phyloP scores from a whole-genome alignment of 371 early-diverging fungal species.

The Circinella umbellata region DNA sequence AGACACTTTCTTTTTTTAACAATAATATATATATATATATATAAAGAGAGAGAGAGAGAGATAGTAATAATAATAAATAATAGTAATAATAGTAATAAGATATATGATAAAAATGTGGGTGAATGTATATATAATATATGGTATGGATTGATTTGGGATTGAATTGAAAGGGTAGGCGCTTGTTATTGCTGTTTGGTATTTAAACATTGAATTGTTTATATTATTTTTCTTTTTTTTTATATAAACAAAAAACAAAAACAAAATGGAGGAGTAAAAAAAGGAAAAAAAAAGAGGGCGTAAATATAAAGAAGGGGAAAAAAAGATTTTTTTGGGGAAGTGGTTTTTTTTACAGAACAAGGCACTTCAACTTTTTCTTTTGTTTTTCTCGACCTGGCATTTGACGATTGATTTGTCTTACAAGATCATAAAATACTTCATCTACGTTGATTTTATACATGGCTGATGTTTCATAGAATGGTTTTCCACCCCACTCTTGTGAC shows the following conservation, averaged over 20 bases:
- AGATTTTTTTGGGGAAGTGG: not conserved
- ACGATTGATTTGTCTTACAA: slow-evolving; percentile 63
- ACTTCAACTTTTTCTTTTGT: slow-evolving; percentile 41
- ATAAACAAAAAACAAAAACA: not conserved
- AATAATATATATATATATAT: too few relatives aligned
- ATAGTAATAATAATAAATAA: too few relatives aligned
- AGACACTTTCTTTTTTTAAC: not conserved
- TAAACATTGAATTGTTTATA: too few relatives aligned
- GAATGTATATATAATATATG: too few relatives aligned
- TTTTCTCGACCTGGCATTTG: slow-evolving; percentile 38
- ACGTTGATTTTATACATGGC: slow-evolving; percentile 86
- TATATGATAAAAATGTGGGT: not conserved
- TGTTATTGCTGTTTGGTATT: not conserved
- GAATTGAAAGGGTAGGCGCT: not conserved
- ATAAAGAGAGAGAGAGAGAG: too few relatives aligned
- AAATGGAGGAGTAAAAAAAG: not conserved
- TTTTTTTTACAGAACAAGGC: slow-evolving; percentile 2
- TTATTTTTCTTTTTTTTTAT: not conserved
- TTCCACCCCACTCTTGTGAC: slow-evolving; percentile 73
- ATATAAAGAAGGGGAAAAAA: not conserved
- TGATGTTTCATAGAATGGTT: slow-evolving; percentile 83
- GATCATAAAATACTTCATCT: slow-evolving; percentile 72
- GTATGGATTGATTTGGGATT: too few relatives aligned
- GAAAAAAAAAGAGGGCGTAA: not conserved
- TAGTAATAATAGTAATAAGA: too few relatives aligned